Evolutionary conservation across 2,329 filamentous ascomycete genomes (phyloP).

Genomic region (Microcyclospora tardicrescens): DNA sequence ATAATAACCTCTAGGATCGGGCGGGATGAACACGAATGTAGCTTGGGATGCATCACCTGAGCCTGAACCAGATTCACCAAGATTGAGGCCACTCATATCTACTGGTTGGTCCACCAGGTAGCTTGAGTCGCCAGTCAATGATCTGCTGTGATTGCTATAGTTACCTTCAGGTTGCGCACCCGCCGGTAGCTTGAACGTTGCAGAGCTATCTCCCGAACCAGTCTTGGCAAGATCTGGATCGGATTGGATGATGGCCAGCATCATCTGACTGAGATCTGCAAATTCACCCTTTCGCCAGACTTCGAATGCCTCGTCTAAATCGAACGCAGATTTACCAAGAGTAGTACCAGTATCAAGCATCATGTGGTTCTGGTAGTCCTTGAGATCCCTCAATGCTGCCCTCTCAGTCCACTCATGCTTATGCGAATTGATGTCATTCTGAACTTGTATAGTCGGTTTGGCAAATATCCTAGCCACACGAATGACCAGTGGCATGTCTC

Average conservation of each 20-base stretch:
- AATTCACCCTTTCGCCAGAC: constrained; percentile 84
- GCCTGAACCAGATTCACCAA: constrained; percentile 33
- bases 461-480: constrained; percentile 79
- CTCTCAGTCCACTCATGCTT: constrained; percentile 79
- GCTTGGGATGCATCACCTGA: constrained; percentile 20
- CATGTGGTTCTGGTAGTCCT: constrained; percentile 81
- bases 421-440: constrained; percentile 75
- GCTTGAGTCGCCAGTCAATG: constrained; percentile 34
- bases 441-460: constrained; percentile 63
- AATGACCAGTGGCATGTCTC: constrained; percentile 91
- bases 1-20: constrained; percentile 71
- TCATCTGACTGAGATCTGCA: constrained; percentile 80
- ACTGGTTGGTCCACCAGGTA: constrained; percentile 55
- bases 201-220: constrained; percentile 42
- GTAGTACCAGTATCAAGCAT: constrained; percentile 67
- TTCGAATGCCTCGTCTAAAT: constrained; percentile 75
- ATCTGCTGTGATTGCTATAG: constrained; percentile 32
- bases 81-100: constrained; percentile 52
- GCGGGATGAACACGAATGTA: constrained; percentile 75
- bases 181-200: constrained; percentile 14
- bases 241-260: constrained; percentile 76
- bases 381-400: constrained; percentile 79
- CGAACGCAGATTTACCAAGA: constrained; percentile 74
- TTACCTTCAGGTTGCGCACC: constrained; percentile 15
- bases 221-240: constrained; percentile 76